Evolutionary conservation across 2,329 filamentous ascomycete genomes (phyloP), one percentile per base, ranked within the genome.

Genomic region (Claviceps maximensis): DNA sequence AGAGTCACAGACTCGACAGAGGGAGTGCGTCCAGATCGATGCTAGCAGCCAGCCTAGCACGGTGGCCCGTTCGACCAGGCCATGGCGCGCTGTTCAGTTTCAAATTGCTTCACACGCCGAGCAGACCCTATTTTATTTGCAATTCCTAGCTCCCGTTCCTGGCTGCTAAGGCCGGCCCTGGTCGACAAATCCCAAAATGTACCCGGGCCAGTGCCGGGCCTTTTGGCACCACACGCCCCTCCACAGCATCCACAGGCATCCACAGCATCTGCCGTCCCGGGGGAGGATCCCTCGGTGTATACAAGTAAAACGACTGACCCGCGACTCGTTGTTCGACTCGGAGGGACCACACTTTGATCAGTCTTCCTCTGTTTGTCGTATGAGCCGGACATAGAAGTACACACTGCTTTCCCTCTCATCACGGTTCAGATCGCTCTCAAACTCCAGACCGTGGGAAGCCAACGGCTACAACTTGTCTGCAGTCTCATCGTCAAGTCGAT

Each of bases 151-250:
- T 65, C 64, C 63, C 65, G 66, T 68, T 63, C 64, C 65, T 69
- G 64, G 66, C 61, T 60, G 63, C 65, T 62, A 65, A 65, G 65
- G 61, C 65, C 61, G 60, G 61, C 62, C 63, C 64, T 61, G 59
- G 60, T 64, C 62, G 58, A 49, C 54, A 55, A 38, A 51, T 44
- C 46, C 40, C 57, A 55, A 58, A 54, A 53, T 53, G 49, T 53
- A 49, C 66, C 68, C 67, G 63, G 66, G 62, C 70, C 71, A 74
- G 67, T 76, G 70, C 74, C 73, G 73, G 70, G 66, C 65, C 67
- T 69, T 69, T 71, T 67, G 69, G 42, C 65, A 66, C 72, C 69
- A 69, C 69, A 70, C 69, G 65, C 69, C 72, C 71, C 71, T 73
- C 71, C 69, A 51, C 45, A 49, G 33, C 45, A 51, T 54, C 52